Percentiles rank a stretch among this genome's conserved stretches.
These are phyloP conservation scores for Cymodocea nodosa DNA, from an alignment of 116 monocot species.

Conservation along the genomic window DNA sequence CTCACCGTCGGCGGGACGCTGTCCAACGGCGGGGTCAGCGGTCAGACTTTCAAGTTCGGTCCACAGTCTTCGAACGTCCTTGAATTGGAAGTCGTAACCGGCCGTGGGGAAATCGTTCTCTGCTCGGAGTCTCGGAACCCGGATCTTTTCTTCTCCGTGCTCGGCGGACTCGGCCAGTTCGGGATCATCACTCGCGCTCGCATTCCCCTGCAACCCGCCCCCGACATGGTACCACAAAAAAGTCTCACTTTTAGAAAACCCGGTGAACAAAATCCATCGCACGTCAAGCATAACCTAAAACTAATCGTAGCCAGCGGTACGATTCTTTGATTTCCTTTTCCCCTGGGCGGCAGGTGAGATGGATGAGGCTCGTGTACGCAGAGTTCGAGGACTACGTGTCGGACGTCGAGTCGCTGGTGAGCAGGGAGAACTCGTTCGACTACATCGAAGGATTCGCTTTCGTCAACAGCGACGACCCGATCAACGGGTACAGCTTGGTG, in stretches of 20 bases:
- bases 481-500: slow-evolving; percentile 56
- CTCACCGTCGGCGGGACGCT: slow-evolving; percentile 25
- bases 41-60: slow-evolving; percentile 21
- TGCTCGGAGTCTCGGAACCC: slow-evolving; percentile 28
- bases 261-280: no score
- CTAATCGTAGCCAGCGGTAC: no score
- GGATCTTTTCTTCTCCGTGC: slow-evolving; percentile 64
- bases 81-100: slow-evolving; percentile 22
- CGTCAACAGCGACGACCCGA: slow-evolving; percentile 52
- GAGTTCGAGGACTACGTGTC: slow-evolving; percentile 44
- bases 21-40: slow-evolving; percentile 22
- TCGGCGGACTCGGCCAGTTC: slow-evolving; percentile 94
- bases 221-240: slow-evolving; percentile 31
- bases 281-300: no score
- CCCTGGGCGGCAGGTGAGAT: slow-evolving; percentile 47
- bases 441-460: slow-evolving; percentile 92
- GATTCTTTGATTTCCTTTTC: no score
- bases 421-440: slow-evolving; percentile 37
- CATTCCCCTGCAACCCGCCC: slow-evolving; percentile 45
- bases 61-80: slow-evolving; percentile 16
- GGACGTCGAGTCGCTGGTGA: slow-evolving; percentile 66
- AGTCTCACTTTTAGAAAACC: not conserved
- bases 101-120: slow-evolving; percentile 14
- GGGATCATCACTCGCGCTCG: slow-evolving; percentile 75
- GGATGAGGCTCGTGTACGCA: slow-evolving; percentile 71